Percentiles rank a stretch among this genome's conserved stretches.
These are phyloP conservation scores for Acorus calamus DNA, from an alignment of 106 monocot genomes.

Conservation along the genomic window DNA sequence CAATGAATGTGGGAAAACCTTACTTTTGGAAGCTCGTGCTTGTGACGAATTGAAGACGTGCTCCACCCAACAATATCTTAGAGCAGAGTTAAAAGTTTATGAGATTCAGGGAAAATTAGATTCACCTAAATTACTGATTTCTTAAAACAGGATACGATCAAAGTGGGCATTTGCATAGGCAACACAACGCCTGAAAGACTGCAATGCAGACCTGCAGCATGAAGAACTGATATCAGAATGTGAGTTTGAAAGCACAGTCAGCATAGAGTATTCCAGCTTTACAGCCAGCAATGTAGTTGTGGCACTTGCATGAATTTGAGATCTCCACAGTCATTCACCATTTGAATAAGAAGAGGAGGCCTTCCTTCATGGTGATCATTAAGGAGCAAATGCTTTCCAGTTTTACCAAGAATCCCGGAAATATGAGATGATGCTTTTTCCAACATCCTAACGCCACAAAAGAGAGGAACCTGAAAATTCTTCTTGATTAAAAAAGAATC, in stretches of 20 bases:
- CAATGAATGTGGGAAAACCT: background rate
- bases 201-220: conserved; percentile 64
- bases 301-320: conserved; percentile 54
- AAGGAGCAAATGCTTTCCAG: conserved; percentile 74
- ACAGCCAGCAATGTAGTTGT: no score
- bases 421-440: conserved; percentile 56
- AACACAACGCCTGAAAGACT: conserved; percentile 54
- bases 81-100: conserved; percentile 34
- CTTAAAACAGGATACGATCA: conserved; percentile 73
- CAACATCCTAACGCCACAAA: conserved; percentile 44
- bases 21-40: conserved; percentile 81
- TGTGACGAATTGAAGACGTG: conserved; percentile 67
- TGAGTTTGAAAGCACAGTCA: no score
- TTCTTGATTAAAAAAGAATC: no score
- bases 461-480: conserved; percentile 50
- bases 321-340: conserved; percentile 55
- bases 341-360: conserved; percentile 77
- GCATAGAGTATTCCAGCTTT: no score
- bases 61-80: conserved; percentile 84
- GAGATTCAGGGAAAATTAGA: background rate
- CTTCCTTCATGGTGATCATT: conserved; percentile 50
- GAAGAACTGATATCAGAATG: no score
- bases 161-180: conserved; percentile 64
- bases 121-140: background rate
- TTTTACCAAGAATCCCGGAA: conserved; percentile 57